A percentile compares a stretch with the other conserved stretches of the same genome.
phyloP scores from a whole-genome alignment of 345 rosid species.

The Murraya paniculata region DNA sequence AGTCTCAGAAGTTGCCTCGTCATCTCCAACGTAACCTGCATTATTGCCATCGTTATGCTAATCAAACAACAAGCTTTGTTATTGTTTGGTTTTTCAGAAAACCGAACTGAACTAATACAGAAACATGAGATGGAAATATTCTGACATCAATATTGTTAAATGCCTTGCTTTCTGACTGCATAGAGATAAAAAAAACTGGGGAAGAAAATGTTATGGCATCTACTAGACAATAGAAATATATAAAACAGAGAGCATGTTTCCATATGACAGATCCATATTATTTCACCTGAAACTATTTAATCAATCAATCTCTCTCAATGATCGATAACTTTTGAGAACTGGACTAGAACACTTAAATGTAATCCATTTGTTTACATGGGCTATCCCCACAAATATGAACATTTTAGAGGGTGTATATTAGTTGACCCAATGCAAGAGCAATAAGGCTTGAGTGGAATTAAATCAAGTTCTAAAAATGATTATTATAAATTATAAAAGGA shows the following conservation, averaged over 20 bases:
- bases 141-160: neutral
- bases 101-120: neutral
- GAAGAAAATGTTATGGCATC: neutral
- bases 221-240: neutral
- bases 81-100: neutral
- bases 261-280: neutral
- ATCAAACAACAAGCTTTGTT: slow-evolving; percentile 2
- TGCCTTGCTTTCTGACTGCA: neutral
- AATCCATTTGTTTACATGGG: neutral
- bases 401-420: neutral
- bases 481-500: neutral
- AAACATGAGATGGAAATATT: neutral
- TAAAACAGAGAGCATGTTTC: neutral
- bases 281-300: neutral
- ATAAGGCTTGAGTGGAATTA: neutral
- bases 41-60: slow-evolving; percentile 6
- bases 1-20: slow-evolving; percentile 86
- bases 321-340: neutral
- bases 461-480: neutral
- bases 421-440: neutral
- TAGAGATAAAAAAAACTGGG: neutral
- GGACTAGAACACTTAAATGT: neutral
- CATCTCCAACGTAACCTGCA: slow-evolving; percentile 83
- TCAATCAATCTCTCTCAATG: neutral
- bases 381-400: neutral